Evolutionary conservation across 2,329 filamentous ascomycete genomes (phyloP).

Genomic region (Calonectria ilicicola): DNA sequence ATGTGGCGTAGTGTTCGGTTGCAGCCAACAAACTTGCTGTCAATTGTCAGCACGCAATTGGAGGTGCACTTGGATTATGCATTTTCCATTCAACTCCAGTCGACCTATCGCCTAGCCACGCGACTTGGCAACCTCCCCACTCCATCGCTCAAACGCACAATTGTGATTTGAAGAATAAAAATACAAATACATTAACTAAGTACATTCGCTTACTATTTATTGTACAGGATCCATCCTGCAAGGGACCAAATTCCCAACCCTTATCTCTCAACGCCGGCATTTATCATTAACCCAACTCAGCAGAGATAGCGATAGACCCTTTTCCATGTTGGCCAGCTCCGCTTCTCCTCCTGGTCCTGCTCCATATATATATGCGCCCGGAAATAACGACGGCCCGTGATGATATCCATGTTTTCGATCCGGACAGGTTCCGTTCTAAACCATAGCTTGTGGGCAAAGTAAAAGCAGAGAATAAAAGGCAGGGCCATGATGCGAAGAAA

Average conservation of each 20-base stretch:
- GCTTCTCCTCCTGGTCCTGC: conserved; percentile 81
- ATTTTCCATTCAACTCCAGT: neutral
- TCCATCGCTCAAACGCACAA: neutral
- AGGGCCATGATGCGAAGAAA: conserved; percentile 79
- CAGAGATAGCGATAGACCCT: conserved; percentile 79
- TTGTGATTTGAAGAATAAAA: neutral
- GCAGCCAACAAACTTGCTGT: neutral
- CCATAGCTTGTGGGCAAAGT: conserved; percentile 81
- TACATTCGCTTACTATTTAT: neutral
- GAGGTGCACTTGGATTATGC: neutral
- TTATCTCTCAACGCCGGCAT: neutral
- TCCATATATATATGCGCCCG: conserved; percentile 82
- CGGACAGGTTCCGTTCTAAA: conserved; percentile 63
- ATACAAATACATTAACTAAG: neutral
- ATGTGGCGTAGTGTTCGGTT: neutral
- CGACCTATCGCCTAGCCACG: neutral
- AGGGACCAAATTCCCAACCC: neutral
- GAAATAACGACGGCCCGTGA: conserved; percentile 86
- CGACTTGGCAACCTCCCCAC: neutral
- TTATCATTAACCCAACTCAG: conserved; percentile 47
- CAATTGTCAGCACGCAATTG: neutral
- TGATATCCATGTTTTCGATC: conserved; percentile 82
- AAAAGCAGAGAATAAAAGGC: conserved; percentile 77
- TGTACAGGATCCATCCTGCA: neutral
- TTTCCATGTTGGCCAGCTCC: conserved; percentile 81